A percentile compares a stretch with the other conserved stretches of the same genome.
phyloP scores from a whole-genome alignment of 1,284 basidiomycete genomes.

The Tilletia horrida region DNA sequence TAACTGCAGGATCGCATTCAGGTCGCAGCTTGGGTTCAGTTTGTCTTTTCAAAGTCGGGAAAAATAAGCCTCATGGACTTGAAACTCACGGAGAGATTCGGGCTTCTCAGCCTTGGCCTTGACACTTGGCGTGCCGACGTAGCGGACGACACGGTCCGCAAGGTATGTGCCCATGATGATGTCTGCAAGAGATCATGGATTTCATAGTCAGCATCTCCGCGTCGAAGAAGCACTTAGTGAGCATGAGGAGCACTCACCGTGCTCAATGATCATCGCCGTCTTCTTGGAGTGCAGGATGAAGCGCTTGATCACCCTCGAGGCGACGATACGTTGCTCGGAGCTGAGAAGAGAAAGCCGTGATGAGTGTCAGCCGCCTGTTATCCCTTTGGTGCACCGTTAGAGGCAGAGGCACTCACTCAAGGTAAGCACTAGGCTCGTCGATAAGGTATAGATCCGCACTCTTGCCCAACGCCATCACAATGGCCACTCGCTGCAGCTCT shows the following conservation, averaged over 20 bases:
- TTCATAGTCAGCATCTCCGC: no score
- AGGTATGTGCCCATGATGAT: constrained; percentile 20
- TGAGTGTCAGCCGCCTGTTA: no score
- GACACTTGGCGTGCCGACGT: constrained; percentile 52
- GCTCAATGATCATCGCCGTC: constrained; percentile 55
- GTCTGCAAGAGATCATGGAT: not conserved
- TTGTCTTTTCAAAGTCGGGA: no score
- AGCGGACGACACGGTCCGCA: constrained; percentile 50
- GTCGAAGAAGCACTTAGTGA: not conserved
- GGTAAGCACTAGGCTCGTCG: constrained; percentile 54
- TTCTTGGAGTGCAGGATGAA: constrained; percentile 55
- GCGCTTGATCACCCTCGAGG: constrained; percentile 53
- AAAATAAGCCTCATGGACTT: no score
- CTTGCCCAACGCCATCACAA: constrained; percentile 53
- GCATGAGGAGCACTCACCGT: constrained; percentile 28
- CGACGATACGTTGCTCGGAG: constrained; percentile 55
- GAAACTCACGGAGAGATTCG: constrained; percentile 33
- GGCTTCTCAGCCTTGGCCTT: constrained; percentile 49
- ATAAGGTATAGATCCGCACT: constrained; percentile 54
- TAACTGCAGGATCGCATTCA: constrained; percentile 25
- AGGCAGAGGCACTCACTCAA: constrained; percentile 44
- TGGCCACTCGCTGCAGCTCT: constrained; percentile 53
- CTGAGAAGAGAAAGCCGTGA: constrained; percentile 4
- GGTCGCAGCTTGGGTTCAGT: not conserved
- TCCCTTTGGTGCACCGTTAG: no score